Conservation (phyloP, 495 filamentous ascomycete genomes). For the Penicillium psychrofluorescens region DNA sequence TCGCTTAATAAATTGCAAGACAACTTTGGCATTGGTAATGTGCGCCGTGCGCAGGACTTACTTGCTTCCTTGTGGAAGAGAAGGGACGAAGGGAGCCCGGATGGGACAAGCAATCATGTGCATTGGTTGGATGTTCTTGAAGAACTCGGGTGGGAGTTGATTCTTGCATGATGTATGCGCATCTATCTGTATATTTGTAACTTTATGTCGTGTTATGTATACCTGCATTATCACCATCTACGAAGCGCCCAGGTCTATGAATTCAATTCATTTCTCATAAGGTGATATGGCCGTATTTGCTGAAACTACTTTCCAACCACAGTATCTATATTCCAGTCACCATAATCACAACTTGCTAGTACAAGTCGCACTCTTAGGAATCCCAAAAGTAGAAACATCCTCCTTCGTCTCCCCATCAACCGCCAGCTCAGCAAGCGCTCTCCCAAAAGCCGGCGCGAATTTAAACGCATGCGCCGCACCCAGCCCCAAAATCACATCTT, state of each 20-base stretch:
- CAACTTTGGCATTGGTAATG: constrained; percentile 40
- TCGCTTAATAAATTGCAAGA: constrained; percentile 24
- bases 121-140: constrained; percentile 39
- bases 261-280: too few species aligned
- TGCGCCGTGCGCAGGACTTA: constrained; percentile 32
- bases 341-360: constrained; percentile 2
- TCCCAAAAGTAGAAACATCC: constrained; percentile 21
- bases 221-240: too few species aligned
- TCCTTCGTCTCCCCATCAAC: constrained; percentile 20
- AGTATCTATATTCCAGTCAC: too few species aligned
- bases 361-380: constrained; percentile 3
- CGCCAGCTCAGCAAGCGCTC: constrained; percentile 20
- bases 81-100: constrained; percentile 8
- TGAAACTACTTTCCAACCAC: too few species aligned
- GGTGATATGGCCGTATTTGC: too few species aligned
- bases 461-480: constrained; percentile 26
- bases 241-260: too few species aligned
- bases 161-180: constrained; percentile 15
- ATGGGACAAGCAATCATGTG: not conserved
- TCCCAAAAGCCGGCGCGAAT: constrained; percentile 23
- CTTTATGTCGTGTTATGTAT: too few species aligned
- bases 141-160: constrained; percentile 35
- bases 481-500: constrained; percentile 18
- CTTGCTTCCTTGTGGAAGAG: constrained; percentile 27
- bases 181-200: too few species aligned